Percentiles rank a stretch among this genome's conserved stretches.
Conservation (phyloP, 2,329 filamentous ascomycete genomes). For the Sporothrix globosa region DNA sequence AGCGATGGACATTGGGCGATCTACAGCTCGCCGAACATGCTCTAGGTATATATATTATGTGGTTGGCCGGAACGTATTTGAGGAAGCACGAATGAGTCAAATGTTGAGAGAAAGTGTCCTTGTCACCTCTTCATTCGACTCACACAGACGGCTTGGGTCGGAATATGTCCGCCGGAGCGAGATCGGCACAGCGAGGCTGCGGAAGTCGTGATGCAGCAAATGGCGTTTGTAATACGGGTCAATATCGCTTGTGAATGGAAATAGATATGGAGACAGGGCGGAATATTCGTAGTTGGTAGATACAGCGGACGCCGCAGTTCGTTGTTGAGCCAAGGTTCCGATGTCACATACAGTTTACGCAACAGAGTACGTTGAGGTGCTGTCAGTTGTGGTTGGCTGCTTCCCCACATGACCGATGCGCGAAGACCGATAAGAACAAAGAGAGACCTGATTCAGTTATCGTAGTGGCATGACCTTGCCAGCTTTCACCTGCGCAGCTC, state of each 20-base stretch:
- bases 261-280: no score
- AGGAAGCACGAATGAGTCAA: no score
- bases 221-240: background rate
- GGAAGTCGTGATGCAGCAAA: background rate
- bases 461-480: constrained; percentile 16
- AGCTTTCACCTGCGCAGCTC: background rate
- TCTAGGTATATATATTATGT: background rate
- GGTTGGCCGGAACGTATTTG: background rate
- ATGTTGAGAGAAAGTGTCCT: background rate
- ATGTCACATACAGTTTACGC: background rate
- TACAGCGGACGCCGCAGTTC: background rate
- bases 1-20: constrained; percentile 33
- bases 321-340: background rate
- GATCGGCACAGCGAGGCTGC: constrained; percentile 23
- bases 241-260: background rate
- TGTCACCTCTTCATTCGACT: background rate
- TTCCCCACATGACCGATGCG: constrained; percentile 19
- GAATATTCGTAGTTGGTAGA: background rate
- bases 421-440: constrained; percentile 14
- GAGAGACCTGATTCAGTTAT: constrained; percentile 12
- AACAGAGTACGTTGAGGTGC: background rate
- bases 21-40: constrained; percentile 22
- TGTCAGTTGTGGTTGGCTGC: constrained; percentile 14
- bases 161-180: constrained; percentile 22
- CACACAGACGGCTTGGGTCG: constrained; percentile 14